These are phyloP conservation scores for Cyberlindnera xishuangbannaensis DNA, from an alignment of 805 yeast species.

Conservation along the genomic window DNA sequence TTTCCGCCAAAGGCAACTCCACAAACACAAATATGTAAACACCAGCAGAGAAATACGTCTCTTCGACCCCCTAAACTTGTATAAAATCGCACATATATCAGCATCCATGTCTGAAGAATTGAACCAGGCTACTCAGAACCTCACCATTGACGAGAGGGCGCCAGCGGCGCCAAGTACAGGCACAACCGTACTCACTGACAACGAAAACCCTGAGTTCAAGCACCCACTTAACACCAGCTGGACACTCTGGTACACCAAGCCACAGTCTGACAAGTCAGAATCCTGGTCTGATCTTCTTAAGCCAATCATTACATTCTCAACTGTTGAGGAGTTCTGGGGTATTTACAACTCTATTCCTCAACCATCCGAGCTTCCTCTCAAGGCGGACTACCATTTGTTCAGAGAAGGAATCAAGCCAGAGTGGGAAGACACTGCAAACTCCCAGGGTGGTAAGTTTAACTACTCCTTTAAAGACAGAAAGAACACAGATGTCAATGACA, in stretches of 20 bases:
- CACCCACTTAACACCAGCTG: slow-evolving; percentile 89
- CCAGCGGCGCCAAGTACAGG: slow-evolving; percentile 9
- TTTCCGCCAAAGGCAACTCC: slow-evolving; percentile 5
- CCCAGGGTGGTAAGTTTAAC: slow-evolving; percentile 93
- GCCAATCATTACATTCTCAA: slow-evolving; percentile 83
- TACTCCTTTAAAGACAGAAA: slow-evolving; percentile 63
- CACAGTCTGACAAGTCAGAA: slow-evolving; percentile 67
- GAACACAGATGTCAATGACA: slow-evolving; percentile 65
- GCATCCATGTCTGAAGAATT: slow-evolving; percentile 26
- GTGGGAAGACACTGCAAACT: slow-evolving; percentile 92
- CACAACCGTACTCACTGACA: slow-evolving; percentile 14
- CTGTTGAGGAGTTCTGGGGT: slow-evolving; percentile 99
- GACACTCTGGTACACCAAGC: slow-evolving; percentile 98
- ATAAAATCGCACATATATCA: slow-evolving; percentile 2
- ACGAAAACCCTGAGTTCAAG: slow-evolving; percentile 29
- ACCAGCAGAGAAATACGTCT: slow-evolving; percentile 12
- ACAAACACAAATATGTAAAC: slow-evolving; percentile 2
- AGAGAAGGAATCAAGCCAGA: slow-evolving; percentile 93
- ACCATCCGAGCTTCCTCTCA: slow-evolving; percentile 84
- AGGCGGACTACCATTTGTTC: slow-evolving; percentile 93
- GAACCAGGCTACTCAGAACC: slow-evolving; percentile 23
- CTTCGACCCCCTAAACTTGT: slow-evolving; percentile 7
- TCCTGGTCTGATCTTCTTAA: slow-evolving; percentile 90
- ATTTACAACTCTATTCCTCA: slow-evolving; percentile 89
- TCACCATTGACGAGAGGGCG: slow-evolving; percentile 17